These are phyloP conservation scores for Thelonectria blattea DNA, from an alignment of 2,329 filamentous ascomycete species.

Conservation along the genomic window DNA sequence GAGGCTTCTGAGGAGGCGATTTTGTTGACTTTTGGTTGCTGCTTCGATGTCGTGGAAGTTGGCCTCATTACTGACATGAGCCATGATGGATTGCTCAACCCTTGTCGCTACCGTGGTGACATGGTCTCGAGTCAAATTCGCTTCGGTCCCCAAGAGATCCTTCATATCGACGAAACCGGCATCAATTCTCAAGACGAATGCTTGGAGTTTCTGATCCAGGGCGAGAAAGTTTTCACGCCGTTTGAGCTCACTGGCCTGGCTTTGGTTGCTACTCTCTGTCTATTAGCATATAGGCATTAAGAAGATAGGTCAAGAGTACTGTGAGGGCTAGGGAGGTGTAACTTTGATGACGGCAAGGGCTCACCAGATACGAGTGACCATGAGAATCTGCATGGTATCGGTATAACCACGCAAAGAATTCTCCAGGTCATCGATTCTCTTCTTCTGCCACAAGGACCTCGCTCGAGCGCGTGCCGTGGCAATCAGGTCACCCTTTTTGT, in stretches of 20 bases:
- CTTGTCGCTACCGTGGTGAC: not conserved
- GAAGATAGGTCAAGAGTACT: not conserved
- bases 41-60: not conserved
- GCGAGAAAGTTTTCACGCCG: not conserved
- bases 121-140: not conserved
- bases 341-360: no score
- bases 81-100: not conserved
- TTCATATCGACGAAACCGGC: slow-evolving; percentile 1
- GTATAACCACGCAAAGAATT: not conserved
- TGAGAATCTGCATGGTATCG: not conserved
- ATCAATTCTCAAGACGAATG: not conserved
- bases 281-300: not conserved
- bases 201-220: not conserved
- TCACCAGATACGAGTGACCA: not conserved
- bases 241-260: not conserved
- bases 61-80: not conserved
- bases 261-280: not conserved
- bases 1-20: not conserved
- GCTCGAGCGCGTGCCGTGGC: not conserved
- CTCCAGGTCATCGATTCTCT: not conserved
- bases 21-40: not conserved
- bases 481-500: not conserved
- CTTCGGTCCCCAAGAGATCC: not conserved
- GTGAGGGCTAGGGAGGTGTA: no score
- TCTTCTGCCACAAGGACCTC: not conserved